Base-by-base conservation (phyloP, 2,329 filamentous ascomycete species). In the Stemphylium lycopersici region DNA sequence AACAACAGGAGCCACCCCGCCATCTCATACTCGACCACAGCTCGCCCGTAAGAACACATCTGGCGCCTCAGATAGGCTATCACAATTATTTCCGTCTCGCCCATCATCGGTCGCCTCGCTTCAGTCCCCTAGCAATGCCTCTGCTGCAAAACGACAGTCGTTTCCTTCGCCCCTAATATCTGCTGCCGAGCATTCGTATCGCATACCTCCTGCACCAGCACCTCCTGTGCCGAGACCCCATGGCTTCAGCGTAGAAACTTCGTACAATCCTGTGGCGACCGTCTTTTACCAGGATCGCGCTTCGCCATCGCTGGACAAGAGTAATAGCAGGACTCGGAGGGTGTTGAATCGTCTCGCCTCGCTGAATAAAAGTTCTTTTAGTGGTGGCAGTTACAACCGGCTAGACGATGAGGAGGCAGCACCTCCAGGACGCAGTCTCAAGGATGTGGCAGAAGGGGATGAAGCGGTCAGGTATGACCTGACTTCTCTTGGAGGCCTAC, bases 21-120 rank as follows among this genome's bases (percentile, higher is more conserved):
- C 61, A 22, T 52, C 51, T 32, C 51, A 63, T 16, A 41, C 52
- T 43, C 65, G 68, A 39, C 70, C 72, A 44, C 56, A 63, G 6
- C 63, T 68, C 31, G 52, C 33, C 33, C 69, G 65, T 32, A 64
- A 68, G 50, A 67, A 63, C 24, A 73, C 68, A 0, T 72, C 71
- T 5, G 67, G 65, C 2, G 62, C 61, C 3, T 74, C 72, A 16
- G 65, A 70, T 40, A 65, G 69, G 41, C 65, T 75, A 6, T 72
- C 72, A n/a, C 70, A 72, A 48, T 62, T 75, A n/a, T 76, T 74
- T 40, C 73, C 70, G 12, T 73, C 72, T 12, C 66, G 68, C 11
- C 68, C 69, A 3, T 55, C 63, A 1, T 72, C 71, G 16, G 47
- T 64, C 18, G 65, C 64, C 0, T 69, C 72, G 3, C 54, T 61